phyloP scores from a whole-genome alignment of 176 grass and related monocot genomes.

The Aegilops sharonensis region DNA sequence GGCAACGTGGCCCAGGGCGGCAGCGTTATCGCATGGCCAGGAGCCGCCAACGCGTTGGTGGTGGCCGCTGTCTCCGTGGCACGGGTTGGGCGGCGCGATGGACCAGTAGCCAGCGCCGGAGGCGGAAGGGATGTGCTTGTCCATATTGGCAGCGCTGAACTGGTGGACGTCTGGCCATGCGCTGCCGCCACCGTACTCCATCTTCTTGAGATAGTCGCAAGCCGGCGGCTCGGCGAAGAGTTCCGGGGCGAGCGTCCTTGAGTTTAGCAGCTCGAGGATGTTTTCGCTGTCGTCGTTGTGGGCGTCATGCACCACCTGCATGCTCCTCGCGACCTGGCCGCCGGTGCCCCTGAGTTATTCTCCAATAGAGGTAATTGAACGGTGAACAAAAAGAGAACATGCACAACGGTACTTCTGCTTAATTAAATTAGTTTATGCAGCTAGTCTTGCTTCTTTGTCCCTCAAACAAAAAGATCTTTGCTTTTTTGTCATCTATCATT shows the following conservation, averaged over 20 bases:
- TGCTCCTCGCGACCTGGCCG: conserved; percentile 43
- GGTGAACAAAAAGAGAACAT: not conserved
- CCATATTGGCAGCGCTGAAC: conserved; percentile 34
- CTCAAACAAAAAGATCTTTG: no score
- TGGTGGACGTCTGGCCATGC: conserved; percentile 39
- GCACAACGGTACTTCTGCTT: not conserved
- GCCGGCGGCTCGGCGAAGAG: conserved; percentile 65
- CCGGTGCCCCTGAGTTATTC: conserved; percentile 39
- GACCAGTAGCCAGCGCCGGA: conserved; percentile 47
- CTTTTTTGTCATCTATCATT: conserved; percentile 19
- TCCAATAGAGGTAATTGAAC: not conserved
- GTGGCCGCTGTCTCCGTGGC: conserved; percentile 21
- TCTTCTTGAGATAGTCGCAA: conserved; percentile 90
- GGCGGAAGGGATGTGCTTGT: conserved; percentile 39
- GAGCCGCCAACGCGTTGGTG: not conserved
- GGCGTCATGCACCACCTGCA: conserved; percentile 47
- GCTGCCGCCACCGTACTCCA: conserved; percentile 42
- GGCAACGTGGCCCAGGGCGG: conserved; percentile 14
- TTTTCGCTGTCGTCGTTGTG: conserved; percentile 53
- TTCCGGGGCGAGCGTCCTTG: conserved; percentile 55
- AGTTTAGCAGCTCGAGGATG: conserved; percentile 70
- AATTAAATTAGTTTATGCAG: not conserved
- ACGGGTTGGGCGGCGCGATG: conserved; percentile 63
- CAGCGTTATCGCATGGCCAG: conserved; percentile 27
- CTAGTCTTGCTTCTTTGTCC: not conserved